Conservation (phyloP, 371 early-diverging fungal species). For the Syncephalastrum racemosum region DNA sequence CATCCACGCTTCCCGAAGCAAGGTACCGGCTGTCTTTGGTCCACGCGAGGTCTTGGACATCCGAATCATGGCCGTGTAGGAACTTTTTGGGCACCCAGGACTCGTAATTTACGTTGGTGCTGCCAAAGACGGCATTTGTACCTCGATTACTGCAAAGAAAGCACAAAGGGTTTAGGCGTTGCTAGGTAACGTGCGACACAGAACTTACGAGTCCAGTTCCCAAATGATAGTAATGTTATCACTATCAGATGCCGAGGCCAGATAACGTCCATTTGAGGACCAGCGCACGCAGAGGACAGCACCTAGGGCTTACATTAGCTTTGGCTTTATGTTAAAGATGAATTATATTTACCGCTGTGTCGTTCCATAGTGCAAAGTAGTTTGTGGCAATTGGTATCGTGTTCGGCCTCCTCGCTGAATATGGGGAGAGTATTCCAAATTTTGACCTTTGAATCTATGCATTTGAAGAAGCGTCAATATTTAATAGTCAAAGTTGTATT, state of each 20-base stretch:
- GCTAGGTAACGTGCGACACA: neutral
- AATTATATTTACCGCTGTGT: conserved; percentile 70
- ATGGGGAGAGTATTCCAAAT: conserved; percentile 82
- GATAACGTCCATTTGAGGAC: conserved; percentile 71
- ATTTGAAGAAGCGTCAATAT: conserved; percentile 1
- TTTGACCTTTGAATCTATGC: conserved; percentile 75
- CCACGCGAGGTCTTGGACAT: conserved; percentile 95
- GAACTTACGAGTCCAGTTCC: conserved; percentile 68
- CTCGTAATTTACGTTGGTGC: conserved; percentile 64
- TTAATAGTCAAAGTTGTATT: neutral
- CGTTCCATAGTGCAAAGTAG: conserved; percentile 79
- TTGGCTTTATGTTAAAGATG: conserved; percentile 1
- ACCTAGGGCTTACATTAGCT: conserved; percentile 40
- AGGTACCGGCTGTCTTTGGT: conserved; percentile 84
- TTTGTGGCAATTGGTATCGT: conserved; percentile 55
- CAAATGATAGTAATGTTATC: conserved; percentile 90
- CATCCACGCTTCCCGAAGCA: conserved; percentile 92
- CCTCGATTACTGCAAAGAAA: conserved; percentile 30
- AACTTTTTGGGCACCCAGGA: conserved; percentile 78
- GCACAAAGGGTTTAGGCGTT: neutral
- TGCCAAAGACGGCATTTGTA: conserved; percentile 55
- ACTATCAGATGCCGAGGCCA: conserved; percentile 90
- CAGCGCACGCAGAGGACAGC: conserved; percentile 92
- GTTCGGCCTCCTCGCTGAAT: conserved; percentile 51
- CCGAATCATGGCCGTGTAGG: conserved; percentile 93